Percentiles rank a stretch among this genome's conserved stretches.
These are phyloP conservation scores for Backusella sp. DNA, from an alignment of 192 early-diverging fungal genomes.

Conservation along the genomic window DNA sequence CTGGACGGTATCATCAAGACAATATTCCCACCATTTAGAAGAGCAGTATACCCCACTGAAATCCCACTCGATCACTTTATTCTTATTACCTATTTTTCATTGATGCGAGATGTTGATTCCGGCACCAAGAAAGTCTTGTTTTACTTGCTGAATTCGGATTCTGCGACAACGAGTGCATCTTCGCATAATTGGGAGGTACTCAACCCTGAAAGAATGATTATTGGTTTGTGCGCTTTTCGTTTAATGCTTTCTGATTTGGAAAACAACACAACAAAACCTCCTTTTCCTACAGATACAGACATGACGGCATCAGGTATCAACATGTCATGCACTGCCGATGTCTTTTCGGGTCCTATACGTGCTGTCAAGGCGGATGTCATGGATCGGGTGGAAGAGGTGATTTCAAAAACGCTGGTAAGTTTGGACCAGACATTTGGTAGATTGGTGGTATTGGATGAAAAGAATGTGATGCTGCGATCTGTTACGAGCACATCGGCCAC, in stretches of 20 bases:
- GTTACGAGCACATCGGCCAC: not conserved
- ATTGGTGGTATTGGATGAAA: conserved; percentile 50
- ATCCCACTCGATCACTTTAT: conserved; percentile 66
- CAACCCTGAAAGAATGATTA: conserved; percentile 68
- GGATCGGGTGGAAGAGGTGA: conserved; percentile 64
- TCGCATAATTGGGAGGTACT: conserved; percentile 49
- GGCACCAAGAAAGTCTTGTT: conserved; percentile 67
- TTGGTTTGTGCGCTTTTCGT: conserved; percentile 73
- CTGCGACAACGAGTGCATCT: conserved; percentile 27
- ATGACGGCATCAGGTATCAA: conserved; percentile 33
- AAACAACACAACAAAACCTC: conserved; percentile 42
- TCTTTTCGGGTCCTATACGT: conserved; percentile 34
- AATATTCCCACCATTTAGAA: conserved; percentile 62
- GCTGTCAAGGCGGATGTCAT: conserved; percentile 64
- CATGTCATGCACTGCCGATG: conserved; percentile 37
- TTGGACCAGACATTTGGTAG: conserved; percentile 57
- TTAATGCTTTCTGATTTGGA: conserved; percentile 75
- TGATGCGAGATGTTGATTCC: conserved; percentile 62
- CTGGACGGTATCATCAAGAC: conserved; percentile 59
- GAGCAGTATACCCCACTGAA: conserved; percentile 60
- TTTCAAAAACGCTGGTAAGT: conserved; percentile 57
- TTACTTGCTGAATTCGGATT: conserved; percentile 63
- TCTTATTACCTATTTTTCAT: conserved; percentile 68
- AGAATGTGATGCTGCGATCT: conserved; percentile 31
- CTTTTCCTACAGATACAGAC: conserved; percentile 48